Percentiles rank a stretch among this genome's conserved stretches.
Evolutionary conservation across 441 rosid genomes (phyloP).

Genomic region (Manihot esculenta): DNA sequence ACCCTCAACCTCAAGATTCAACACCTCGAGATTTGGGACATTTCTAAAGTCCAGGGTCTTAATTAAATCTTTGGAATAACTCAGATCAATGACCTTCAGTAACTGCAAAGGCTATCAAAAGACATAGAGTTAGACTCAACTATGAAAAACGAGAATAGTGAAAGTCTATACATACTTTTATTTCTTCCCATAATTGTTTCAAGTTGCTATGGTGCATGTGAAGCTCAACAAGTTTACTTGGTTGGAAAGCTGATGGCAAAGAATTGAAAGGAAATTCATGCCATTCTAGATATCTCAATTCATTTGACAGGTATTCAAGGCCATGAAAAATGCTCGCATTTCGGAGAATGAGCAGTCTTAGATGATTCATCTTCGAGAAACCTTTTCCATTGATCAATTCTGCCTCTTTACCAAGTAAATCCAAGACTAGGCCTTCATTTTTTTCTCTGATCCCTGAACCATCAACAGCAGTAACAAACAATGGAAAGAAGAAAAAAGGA

Average conservation of each 20-base stretch:
- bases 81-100: conserved; percentile 31
- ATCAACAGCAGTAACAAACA: no score
- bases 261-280: conserved; percentile 20
- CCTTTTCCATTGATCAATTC: no score
- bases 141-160: background rate
- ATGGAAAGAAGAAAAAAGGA: no score
- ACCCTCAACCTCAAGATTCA: conserved; percentile 19
- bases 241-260: conserved; percentile 23
- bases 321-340: background rate
- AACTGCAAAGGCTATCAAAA: conserved; percentile 10
- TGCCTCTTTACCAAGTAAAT: no score
- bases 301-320: background rate
- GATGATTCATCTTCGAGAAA: no score
- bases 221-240: conserved; percentile 22
- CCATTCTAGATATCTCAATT: conserved; percentile 26
- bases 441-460: no score
- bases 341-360: background rate
- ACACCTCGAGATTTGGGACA: conserved; percentile 23
- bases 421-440: no score
- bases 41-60: conserved; percentile 16
- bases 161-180: background rate
- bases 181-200: conserved; percentile 20
- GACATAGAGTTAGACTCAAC: background rate
- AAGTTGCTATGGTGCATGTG: conserved; percentile 20
- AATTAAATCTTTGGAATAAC: conserved; percentile 13